Evolutionary conservation across 1,284 basidiomycete genomes (phyloP).

Genomic region (Sanguinoderma infundibulare): DNA sequence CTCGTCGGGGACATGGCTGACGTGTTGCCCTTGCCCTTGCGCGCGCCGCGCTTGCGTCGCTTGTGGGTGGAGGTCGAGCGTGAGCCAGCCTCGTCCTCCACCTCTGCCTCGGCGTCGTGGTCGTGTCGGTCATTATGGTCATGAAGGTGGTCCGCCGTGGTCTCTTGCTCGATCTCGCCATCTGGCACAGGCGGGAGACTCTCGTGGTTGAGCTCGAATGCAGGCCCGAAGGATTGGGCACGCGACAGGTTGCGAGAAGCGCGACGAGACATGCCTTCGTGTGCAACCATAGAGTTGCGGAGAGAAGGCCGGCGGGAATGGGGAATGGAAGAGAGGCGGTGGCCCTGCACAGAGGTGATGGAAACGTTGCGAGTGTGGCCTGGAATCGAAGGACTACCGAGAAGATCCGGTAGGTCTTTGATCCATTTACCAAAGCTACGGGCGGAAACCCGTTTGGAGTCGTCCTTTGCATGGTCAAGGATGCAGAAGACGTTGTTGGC

Average conservation of each 20-base stretch:
- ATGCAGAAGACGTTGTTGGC: conserved; percentile 88
- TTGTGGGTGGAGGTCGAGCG: conserved; percentile 70
- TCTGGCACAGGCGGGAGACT: conserved; percentile 38
- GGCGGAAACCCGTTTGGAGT: conserved; percentile 72
- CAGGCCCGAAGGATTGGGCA: conserved; percentile 60
- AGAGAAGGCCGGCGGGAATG: conserved; percentile 71
- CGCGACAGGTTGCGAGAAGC: conserved; percentile 61
- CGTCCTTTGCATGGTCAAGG: conserved; percentile 61
- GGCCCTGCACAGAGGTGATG: conserved; percentile 60
- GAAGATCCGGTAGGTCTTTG: conserved; percentile 75
- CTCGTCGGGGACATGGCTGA: conserved; percentile 29
- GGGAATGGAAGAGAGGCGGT: conserved; percentile 65
- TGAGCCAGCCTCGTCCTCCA: conserved; percentile 45
- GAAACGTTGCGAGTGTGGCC: conserved; percentile 56
- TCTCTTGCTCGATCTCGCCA: conserved; percentile 55
- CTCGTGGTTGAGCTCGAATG: conserved; percentile 46
- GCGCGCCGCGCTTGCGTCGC: conserved; percentile 78
- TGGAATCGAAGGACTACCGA: conserved; percentile 39
- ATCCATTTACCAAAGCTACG: conserved; percentile 89
- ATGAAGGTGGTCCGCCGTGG: conserved; percentile 13
- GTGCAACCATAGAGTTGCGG: conserved; percentile 53
- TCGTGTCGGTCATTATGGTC: conserved; percentile 43
- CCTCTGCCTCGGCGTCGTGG: conserved; percentile 37
- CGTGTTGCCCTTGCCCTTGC: conserved; percentile 66
- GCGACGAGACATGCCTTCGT: conserved; percentile 48